Evolutionary conservation across 495 filamentous ascomycete genomes (phyloP).

Genomic region (Cercophora sp.): DNA sequence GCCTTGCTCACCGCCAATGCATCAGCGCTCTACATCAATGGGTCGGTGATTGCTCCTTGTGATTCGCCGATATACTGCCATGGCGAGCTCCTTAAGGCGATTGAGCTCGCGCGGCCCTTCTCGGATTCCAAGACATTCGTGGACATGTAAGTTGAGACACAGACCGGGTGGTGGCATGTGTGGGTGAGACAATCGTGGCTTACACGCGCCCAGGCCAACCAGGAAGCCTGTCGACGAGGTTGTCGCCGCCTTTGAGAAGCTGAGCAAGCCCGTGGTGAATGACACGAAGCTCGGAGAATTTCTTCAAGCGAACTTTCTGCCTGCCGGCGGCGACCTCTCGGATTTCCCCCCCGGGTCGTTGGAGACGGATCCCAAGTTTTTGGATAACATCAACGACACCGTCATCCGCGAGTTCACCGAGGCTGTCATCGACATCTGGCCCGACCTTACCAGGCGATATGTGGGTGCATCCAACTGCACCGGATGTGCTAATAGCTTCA

Average conservation of each 20-base stretch:
- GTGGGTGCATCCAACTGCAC: constrained; percentile 38
- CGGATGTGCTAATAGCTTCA: constrained; percentile 45
- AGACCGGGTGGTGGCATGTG: background rate
- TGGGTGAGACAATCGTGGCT: background rate
- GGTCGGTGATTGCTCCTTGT: constrained; percentile 43
- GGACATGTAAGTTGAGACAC: constrained; percentile 40
- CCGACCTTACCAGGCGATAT: constrained; percentile 45
- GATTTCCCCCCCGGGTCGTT: constrained; percentile 37
- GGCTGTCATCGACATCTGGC: constrained; percentile 51
- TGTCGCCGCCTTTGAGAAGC: constrained; percentile 38
- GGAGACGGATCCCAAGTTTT: constrained; percentile 38
- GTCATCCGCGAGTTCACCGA: constrained; percentile 43
- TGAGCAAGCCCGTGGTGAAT: constrained; percentile 44
- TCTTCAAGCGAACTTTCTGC: constrained; percentile 40
- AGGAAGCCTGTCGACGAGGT: constrained; percentile 42
- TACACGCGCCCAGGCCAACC: constrained; percentile 36
- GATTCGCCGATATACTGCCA: constrained; percentile 49
- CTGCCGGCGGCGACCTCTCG: constrained; percentile 45
- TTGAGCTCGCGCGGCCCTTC: constrained; percentile 47
- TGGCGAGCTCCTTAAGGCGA: constrained; percentile 43
- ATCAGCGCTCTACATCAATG: constrained; percentile 41
- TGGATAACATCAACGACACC: constrained; percentile 38
- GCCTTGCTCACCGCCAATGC: constrained; percentile 21
- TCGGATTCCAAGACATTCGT: constrained; percentile 51
- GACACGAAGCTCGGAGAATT: constrained; percentile 45